These are phyloP conservation scores for Penicillium paxilli DNA, from an alignment of 495 filamentous ascomycete genomes.

Conservation along the genomic window DNA sequence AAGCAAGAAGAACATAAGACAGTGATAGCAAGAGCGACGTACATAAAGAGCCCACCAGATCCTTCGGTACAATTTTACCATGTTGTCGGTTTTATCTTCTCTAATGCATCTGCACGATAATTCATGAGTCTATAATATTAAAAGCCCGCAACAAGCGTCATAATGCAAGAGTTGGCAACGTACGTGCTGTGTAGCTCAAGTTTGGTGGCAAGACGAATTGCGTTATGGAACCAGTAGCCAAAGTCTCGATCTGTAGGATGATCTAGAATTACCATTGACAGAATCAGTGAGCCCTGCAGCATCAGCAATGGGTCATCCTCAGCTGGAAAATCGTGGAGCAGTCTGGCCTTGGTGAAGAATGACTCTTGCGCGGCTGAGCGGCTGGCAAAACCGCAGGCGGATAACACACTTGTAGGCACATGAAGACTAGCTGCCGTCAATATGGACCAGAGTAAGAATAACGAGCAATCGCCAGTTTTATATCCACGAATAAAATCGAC, in stretches of 20 bases:
- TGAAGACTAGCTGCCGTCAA: background rate
- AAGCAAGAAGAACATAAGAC: background rate
- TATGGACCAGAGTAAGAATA: background rate
- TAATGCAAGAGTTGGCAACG: background rate
- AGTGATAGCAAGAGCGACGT: background rate
- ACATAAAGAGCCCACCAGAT: conserved; percentile 2
- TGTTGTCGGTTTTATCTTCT: background rate
- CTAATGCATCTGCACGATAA: background rate
- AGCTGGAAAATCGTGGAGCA: background rate
- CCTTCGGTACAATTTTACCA: background rate
- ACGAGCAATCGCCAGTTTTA: background rate
- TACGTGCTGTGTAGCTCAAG: background rate
- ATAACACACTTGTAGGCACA: background rate
- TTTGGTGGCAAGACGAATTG: background rate
- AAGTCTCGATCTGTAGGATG: background rate
- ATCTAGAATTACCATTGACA: background rate
- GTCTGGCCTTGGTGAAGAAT: background rate
- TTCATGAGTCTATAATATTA: background rate
- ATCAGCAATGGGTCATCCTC: background rate
- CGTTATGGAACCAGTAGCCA: conserved; percentile 1
- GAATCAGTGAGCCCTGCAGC: background rate
- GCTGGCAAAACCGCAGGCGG: background rate
- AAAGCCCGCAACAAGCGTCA: background rate
- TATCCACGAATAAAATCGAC: conserved; percentile 1
- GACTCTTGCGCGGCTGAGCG: background rate